Percentiles rank a stretch among this genome's conserved stretches.
Evolutionary conservation across 306 rosid genomes (phyloP).

Genomic region (Dalbergia cultrata): DNA sequence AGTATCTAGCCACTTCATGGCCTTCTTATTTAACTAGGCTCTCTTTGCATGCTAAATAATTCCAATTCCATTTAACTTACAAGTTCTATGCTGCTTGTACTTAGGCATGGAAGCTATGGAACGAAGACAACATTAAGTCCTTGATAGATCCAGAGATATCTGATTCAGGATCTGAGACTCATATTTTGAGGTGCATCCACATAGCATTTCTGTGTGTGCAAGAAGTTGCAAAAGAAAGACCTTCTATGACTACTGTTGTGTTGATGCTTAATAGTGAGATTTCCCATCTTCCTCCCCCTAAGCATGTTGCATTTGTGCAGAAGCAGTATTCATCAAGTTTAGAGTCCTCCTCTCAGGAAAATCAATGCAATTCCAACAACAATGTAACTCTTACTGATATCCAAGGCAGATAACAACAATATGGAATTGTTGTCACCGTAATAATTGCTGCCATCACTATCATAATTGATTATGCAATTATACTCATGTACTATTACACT

Average conservation of each 20-base stretch:
- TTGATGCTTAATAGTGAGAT: constrained; percentile 56
- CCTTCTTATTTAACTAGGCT: constrained; percentile 8
- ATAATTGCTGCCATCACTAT: neutral
- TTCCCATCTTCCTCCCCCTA: constrained; percentile 53
- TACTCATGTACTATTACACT: neutral
- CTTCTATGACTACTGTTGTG: constrained; percentile 45
- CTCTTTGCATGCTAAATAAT: neutral
- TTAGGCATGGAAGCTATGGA: constrained; percentile 60
- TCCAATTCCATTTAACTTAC: neutral
- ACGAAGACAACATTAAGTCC: constrained; percentile 32
- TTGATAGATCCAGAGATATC: constrained; percentile 45
- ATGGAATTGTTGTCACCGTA: neutral
- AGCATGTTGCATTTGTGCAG: constrained; percentile 49
- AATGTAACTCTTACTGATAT: constrained; percentile 47
- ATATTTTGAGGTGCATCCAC: constrained; percentile 55
- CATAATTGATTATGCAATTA: neutral
- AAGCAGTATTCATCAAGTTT: constrained; percentile 39
- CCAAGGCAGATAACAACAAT: constrained; percentile 39
- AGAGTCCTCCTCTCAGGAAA: constrained; percentile 43
- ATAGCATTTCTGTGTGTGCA: constrained; percentile 57
- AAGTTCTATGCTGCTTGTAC: neutral
- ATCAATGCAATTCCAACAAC: constrained; percentile 40
- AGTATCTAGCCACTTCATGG: neutral
- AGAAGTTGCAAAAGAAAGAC: constrained; percentile 54
- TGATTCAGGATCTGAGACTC: constrained; percentile 32